Conservation (phyloP, 345 rosid genomes). For the Acer negundo region DNA sequence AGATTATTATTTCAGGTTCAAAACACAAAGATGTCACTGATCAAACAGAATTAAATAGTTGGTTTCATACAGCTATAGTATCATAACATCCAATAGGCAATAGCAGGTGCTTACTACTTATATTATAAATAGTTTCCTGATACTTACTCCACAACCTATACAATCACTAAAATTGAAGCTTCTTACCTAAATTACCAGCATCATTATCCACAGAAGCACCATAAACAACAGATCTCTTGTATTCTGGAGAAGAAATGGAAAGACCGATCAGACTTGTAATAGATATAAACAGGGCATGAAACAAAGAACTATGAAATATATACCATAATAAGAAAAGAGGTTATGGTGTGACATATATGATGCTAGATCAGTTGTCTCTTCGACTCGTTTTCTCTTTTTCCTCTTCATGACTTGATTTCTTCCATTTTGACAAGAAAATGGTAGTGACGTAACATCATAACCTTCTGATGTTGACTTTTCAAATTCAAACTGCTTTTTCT, state of each 20-base stretch:
- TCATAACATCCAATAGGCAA: neutral
- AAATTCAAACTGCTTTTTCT: conserved; percentile 45
- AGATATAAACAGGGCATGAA: conserved; percentile 8
- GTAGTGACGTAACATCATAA: conserved; percentile 41
- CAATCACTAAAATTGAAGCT: neutral
- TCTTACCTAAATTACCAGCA: conserved; percentile 49
- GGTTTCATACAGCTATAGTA: neutral
- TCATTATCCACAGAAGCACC: conserved; percentile 42
- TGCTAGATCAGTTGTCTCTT: conserved; percentile 57
- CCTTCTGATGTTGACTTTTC: conserved; percentile 41
- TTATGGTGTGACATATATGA: conserved; percentile 51
- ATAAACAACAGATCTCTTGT: conserved; percentile 48
- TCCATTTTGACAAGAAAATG: conserved; percentile 47
- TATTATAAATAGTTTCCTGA: neutral
- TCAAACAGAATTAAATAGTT: neutral
- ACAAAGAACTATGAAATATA: conserved; percentile 20
- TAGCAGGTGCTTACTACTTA: neutral
- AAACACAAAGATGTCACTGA: neutral
- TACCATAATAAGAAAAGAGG: conserved; percentile 76
- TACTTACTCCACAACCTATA: neutral
- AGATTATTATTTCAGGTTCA: neutral
- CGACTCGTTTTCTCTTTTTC: conserved; percentile 63
- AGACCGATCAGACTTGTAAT: conserved; percentile 17
- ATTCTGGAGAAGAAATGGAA: conserved; percentile 43
- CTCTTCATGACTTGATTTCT: conserved; percentile 55